Evolutionary conservation across 129 eudicot genomes (phyloP).

Genomic region (Centrapalus pauciflorus): DNA sequence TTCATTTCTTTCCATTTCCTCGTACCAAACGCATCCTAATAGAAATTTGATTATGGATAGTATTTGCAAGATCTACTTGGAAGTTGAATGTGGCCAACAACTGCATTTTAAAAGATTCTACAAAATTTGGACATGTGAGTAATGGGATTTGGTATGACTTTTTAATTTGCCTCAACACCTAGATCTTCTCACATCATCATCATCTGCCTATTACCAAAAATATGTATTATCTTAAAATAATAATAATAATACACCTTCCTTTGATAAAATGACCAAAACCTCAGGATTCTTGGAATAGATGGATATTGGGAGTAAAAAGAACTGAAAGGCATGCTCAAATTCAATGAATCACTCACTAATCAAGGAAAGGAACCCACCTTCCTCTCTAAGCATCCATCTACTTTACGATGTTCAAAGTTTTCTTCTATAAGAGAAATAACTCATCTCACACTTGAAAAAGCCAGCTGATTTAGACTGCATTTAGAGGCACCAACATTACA

Average conservation of each 20-base stretch:
- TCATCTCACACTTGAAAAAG: constrained; percentile 11
- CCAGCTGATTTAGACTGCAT: too few species aligned
- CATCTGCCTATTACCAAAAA: neutral
- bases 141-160: constrained; percentile 31
- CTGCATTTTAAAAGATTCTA: constrained; percentile 17
- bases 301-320: neutral
- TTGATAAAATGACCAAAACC: neutral
- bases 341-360: constrained; percentile 29
- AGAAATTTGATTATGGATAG: constrained; percentile 8
- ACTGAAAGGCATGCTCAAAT: constrained; percentile 11
- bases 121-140: constrained; percentile 29
- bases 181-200: neutral
- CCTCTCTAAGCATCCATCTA: constrained; percentile 14
- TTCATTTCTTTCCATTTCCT: too few species aligned
- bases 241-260: neutral
- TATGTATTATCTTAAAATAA: neutral
- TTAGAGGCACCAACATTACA: too few species aligned
- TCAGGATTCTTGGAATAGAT: neutral
- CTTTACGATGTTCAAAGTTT: too few species aligned
- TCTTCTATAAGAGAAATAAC: too few species aligned
- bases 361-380: constrained; percentile 22
- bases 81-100: constrained; percentile 21
- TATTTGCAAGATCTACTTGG: neutral
- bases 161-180: neutral
- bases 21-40: too few species aligned